Percentiles rank a stretch among this genome's conserved stretches.
phyloP scores from a whole-genome alignment of 352 stramenopile species.

The Pythium inflatum region DNA sequence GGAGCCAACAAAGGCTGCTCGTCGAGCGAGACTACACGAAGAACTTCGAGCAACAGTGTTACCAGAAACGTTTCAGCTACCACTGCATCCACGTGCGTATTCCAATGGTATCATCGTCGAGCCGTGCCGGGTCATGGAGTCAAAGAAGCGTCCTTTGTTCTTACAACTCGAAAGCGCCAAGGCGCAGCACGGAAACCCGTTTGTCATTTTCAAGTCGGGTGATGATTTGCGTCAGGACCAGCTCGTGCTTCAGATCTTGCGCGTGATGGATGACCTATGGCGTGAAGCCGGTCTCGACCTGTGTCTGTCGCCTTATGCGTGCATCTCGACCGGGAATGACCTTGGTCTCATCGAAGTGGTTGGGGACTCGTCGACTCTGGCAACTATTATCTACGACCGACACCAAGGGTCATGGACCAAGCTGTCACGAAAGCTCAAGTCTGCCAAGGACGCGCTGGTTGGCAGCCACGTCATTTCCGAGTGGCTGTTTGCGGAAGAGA shows the following conservation, averaged over 20 bases:
- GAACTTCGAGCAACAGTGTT: slow-evolving; percentile 59
- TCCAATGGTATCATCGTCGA: slow-evolving; percentile 76
- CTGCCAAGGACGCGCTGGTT: slow-evolving; percentile 70
- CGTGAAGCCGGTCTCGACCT: slow-evolving; percentile 84
- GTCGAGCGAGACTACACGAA: slow-evolving; percentile 61
- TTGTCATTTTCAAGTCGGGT: slow-evolving; percentile 92
- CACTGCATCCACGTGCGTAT: slow-evolving; percentile 83
- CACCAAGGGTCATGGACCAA: slow-evolving; percentile 67
- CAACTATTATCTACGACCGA: slow-evolving; percentile 82
- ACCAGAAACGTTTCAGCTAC: slow-evolving; percentile 88
- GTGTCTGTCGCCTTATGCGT: slow-evolving; percentile 85
- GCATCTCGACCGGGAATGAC: slow-evolving; percentile 85
- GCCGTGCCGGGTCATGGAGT: slow-evolving; percentile 93
- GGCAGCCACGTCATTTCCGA: slow-evolving; percentile 66
- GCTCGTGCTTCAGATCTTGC: slow-evolving; percentile 90
- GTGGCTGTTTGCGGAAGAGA: slow-evolving; percentile 62
- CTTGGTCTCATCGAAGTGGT: slow-evolving; percentile 92
- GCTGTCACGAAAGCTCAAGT: slow-evolving; percentile 64
- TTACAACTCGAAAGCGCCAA: slow-evolving; percentile 85
- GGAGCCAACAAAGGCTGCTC: slow-evolving; percentile 40
- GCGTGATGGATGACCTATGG: slow-evolving; percentile 93
- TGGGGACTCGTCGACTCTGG: slow-evolving; percentile 84
- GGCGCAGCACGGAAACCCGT: slow-evolving; percentile 55
- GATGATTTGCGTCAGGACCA: slow-evolving; percentile 95
- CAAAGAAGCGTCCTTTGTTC: slow-evolving; percentile 92